Evolutionary conservation across 441 rosid species (phyloP).

Genomic region (Gossypium davidsonii): DNA sequence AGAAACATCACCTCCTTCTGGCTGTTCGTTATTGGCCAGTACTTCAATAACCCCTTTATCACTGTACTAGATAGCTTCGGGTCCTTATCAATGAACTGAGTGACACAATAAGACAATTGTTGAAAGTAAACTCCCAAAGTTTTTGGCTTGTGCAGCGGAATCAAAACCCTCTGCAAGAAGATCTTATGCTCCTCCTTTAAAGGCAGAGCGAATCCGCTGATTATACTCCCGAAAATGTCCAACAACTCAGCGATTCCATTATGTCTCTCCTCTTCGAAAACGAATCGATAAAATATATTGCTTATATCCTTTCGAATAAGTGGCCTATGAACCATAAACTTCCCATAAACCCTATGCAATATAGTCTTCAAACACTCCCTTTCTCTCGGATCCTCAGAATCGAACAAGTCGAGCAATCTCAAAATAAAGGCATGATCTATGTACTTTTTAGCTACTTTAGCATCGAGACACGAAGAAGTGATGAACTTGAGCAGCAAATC

Average conservation of each 20-base stretch:
- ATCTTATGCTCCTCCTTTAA: constrained; percentile 88
- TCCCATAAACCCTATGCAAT: constrained; percentile 72
- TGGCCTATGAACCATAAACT: constrained; percentile 89
- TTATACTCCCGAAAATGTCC: constrained; percentile 81
- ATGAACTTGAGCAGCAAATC: constrained; percentile 76
- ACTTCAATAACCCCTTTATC: constrained; percentile 68
- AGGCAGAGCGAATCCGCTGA: constrained; percentile 82
- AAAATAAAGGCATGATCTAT: constrained; percentile 74
- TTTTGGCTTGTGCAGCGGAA: constrained; percentile 84
- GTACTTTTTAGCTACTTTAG: constrained; percentile 73
- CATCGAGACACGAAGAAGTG: constrained; percentile 62
- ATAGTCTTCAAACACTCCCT: constrained; percentile 77
- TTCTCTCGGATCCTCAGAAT: constrained; percentile 87
- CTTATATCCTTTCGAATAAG: constrained; percentile 71
- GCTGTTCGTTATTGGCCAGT: constrained; percentile 79
- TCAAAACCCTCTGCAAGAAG: constrained; percentile 70
- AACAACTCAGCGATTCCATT: constrained; percentile 78
- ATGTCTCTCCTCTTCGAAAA: constrained; percentile 74
- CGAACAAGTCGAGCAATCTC: constrained; percentile 75
- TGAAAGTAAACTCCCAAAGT: constrained; percentile 71
- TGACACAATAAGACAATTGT: constrained; percentile 63
- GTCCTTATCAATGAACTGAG: constrained; percentile 77
- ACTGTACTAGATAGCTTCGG: constrained; percentile 59
- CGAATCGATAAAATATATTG: constrained; percentile 65
- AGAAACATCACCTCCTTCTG: constrained; percentile 90